phyloP scores from a whole-genome alignment of 2,329 filamentous ascomycete species.

The Colletotrichum acutatum region DNA sequence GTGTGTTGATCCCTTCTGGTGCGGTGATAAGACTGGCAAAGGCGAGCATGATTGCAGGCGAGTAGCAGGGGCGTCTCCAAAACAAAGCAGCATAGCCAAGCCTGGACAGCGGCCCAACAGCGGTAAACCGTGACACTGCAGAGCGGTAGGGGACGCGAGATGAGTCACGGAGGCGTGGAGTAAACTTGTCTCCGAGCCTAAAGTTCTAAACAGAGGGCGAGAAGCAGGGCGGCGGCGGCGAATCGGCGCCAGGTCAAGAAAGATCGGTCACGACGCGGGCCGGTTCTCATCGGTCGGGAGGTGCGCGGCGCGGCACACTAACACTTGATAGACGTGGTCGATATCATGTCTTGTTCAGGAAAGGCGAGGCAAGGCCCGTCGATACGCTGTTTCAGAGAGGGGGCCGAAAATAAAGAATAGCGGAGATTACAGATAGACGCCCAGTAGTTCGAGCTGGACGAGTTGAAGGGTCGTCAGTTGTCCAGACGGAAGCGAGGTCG shows the following conservation, averaged over 20 bases:
- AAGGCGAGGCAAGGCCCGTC: slow-evolving; percentile 11
- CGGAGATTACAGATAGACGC: slow-evolving; percentile 8
- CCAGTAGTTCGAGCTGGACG: slow-evolving; percentile 3
- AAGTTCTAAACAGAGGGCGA: neutral
- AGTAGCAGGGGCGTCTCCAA: slow-evolving; percentile 14
- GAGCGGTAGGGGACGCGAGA: slow-evolving; percentile 2
- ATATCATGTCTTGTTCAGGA: slow-evolving; percentile 1
- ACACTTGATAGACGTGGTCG: neutral
- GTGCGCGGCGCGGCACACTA: slow-evolving; percentile 16
- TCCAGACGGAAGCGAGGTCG: neutral
- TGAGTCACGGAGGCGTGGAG: slow-evolving; percentile 10
- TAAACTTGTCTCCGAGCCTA: no score
- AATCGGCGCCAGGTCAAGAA: slow-evolving; percentile 20
- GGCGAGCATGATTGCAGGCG: slow-evolving; percentile 7
- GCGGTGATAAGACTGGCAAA: slow-evolving; percentile 12
- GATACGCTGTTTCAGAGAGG: slow-evolving; percentile 20
- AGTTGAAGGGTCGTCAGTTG: neutral
- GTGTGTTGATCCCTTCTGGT: slow-evolving; percentile 16
- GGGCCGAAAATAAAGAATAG: slow-evolving; percentile 17
- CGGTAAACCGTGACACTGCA: neutral
- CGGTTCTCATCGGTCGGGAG: slow-evolving; percentile 9
- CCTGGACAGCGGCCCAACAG: slow-evolving; percentile 14
- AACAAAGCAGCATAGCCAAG: slow-evolving; percentile 12
- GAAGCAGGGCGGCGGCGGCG: slow-evolving; percentile 15
- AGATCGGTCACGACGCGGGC: slow-evolving; percentile 26